Evolutionary conservation across 176 grass and related monocot species (phyloP).

Genomic region (Stipa capillata): DNA sequence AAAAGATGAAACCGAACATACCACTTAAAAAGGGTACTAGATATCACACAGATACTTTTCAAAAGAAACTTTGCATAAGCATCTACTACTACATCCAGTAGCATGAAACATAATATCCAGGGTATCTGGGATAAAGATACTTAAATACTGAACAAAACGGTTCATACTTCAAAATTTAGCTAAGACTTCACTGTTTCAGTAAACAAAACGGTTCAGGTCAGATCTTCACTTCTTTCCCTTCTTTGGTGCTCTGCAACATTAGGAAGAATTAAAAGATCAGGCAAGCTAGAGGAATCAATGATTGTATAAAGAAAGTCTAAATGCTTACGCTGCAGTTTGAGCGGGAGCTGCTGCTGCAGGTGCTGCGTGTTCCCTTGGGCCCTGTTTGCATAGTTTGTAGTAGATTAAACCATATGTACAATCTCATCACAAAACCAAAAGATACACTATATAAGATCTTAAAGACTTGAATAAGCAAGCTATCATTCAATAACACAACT

Average conservation of each 20-base stretch:
- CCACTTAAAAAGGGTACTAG: too few relatives aligned
- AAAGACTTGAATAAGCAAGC: background rate
- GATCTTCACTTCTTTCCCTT: slow-evolving; percentile 51
- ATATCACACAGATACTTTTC: background rate
- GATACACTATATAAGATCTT: background rate
- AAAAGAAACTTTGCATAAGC: slow-evolving; percentile 12
- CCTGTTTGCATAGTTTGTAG: slow-evolving; percentile 13
- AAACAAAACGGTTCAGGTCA: slow-evolving; percentile 3
- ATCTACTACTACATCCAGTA: slow-evolving; percentile 21
- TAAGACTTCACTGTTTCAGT: slow-evolving; percentile 27
- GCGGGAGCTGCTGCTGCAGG: slow-evolving; percentile 13
- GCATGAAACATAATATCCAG: slow-evolving; percentile 23
- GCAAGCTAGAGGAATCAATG: background rate
- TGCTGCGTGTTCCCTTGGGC: slow-evolving; percentile 26
- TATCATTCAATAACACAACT: background rate
- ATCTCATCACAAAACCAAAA: background rate
- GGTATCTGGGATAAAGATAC: slow-evolving; percentile 20
- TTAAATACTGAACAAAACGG: slow-evolving; percentile 18
- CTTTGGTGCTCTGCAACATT: slow-evolving; percentile 31
- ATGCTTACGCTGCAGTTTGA: slow-evolving; percentile 34
- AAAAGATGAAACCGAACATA: too few relatives aligned
- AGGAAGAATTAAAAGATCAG: background rate
- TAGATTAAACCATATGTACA: background rate
- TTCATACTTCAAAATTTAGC: slow-evolving; percentile 45
- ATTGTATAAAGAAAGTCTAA: background rate